These are phyloP conservation scores for Carex myosuroides DNA, from an alignment of 176 grass and related monocot species.

Conservation along the genomic window DNA sequence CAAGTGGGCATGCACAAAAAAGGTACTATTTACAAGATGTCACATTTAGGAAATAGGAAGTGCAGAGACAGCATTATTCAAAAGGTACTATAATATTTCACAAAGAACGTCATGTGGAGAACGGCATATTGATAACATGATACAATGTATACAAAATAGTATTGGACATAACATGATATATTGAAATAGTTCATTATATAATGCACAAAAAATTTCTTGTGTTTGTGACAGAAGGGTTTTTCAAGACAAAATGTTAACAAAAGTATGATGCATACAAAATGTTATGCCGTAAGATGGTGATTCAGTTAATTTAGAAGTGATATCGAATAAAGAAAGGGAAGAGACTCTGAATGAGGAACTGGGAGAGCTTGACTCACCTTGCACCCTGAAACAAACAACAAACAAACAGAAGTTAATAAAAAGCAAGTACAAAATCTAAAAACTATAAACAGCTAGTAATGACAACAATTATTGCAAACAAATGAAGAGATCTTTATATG, in stretches of 20 bases:
- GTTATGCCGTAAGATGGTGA: neutral
- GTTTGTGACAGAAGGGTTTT: neutral
- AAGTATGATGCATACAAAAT: conserved; percentile 16
- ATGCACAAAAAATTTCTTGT: neutral
- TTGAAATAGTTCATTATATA: neutral
- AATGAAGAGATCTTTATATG: neutral
- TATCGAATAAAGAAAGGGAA: neutral
- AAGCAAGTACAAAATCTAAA: neutral
- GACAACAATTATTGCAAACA: neutral
- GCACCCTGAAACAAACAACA: conserved; percentile 57
- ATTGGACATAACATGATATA: neutral
- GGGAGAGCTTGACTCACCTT: conserved; percentile 60
- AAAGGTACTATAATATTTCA: neutral
- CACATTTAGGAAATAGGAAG: neutral
- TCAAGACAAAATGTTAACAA: neutral
- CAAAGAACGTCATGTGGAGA: neutral
- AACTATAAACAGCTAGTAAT: neutral
- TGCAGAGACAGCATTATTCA: conserved; percentile 2
- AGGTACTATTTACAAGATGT: neutral
- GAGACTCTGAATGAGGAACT: conserved; percentile 20
- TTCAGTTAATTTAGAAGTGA: neutral
- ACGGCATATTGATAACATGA: neutral
- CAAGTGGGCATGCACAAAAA: neutral
- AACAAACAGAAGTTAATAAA: conserved; percentile 20
- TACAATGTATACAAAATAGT: neutral